Conservation (phyloP, 495 filamentous ascomycete species). For the Neurospora sp. region DNA sequence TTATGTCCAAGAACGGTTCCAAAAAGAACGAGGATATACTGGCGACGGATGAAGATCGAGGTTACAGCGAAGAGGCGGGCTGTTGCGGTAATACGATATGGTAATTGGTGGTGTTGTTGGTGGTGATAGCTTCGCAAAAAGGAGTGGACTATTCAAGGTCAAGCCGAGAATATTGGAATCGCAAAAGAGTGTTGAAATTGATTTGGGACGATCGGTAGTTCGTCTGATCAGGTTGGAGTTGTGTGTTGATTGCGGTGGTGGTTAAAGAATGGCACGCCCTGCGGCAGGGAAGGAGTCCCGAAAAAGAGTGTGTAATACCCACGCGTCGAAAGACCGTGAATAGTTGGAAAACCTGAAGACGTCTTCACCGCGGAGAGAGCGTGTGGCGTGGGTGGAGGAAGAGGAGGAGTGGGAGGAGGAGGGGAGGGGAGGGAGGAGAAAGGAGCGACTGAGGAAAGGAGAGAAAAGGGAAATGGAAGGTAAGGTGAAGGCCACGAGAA, state of each 20-base stretch:
- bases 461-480: constrained; percentile 9
- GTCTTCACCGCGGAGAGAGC: constrained; percentile 10
- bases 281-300: constrained; percentile 33
- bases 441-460: constrained; percentile 8
- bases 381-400: constrained; percentile 2
- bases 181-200: constrained; percentile 16
- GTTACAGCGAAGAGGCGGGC: not conserved
- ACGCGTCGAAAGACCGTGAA: constrained; percentile 24
- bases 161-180: constrained; percentile 3
- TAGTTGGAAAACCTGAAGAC: constrained; percentile 12
- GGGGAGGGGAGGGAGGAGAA: not conserved
- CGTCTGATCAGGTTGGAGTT: constrained; percentile 10
- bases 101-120: not conserved
- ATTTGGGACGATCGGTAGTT: not conserved
- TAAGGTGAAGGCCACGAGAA: constrained; percentile 2
- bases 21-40: not conserved
- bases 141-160: constrained; percentile 3
- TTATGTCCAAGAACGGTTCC: not conserved
- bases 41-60: not conserved
- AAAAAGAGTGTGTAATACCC: constrained; percentile 26
- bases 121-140: not conserved
- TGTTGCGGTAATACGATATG: not conserved
- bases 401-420: not conserved
- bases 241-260: not conserved
- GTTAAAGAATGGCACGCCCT: constrained; percentile 39